Percentiles rank a stretch among this genome's conserved stretches.
phyloP scores from a whole-genome alignment of 805 yeast species.

The Saccharomycopsis capsularis region DNA sequence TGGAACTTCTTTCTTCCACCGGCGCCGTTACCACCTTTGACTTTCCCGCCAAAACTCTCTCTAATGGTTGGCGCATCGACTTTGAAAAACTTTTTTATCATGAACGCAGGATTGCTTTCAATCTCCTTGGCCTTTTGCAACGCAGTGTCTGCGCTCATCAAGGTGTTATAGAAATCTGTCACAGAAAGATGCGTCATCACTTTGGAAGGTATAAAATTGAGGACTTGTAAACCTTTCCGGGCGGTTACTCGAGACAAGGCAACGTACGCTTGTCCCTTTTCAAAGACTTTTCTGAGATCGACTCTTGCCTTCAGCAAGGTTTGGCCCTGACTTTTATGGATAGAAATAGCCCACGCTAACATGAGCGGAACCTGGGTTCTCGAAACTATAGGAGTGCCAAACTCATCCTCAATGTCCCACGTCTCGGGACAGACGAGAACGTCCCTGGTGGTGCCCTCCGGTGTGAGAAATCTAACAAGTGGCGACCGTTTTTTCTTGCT shows the following conservation, averaged over 20 bases:
- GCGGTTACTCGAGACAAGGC: constrained; percentile 88
- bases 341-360: constrained; percentile 94
- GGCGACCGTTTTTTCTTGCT: constrained; percentile 53
- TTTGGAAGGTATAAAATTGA: constrained; percentile 56
- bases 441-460: constrained; percentile 53
- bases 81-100: constrained; percentile 39
- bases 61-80: constrained; percentile 10
- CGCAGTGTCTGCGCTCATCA: constrained; percentile 34
- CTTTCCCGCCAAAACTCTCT: background rate
- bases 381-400: constrained; percentile 53
- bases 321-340: constrained; percentile 95
- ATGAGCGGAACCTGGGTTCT: constrained; percentile 80
- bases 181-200: constrained; percentile 71
- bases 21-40: too few species aligned
- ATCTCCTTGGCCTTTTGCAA: constrained; percentile 33
- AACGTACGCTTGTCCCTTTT: constrained; percentile 92
- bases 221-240: constrained; percentile 74
- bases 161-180: constrained; percentile 52
- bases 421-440: constrained; percentile 74
- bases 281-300: constrained; percentile 70
- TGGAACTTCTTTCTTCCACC: too few species aligned
- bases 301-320: constrained; percentile 71
- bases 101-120: constrained; percentile 35
- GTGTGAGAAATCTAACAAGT: constrained; percentile 63
- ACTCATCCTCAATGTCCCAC: constrained; percentile 75